Evolutionary conservation across 2,329 filamentous ascomycete species (phyloP), one percentile per base, ranked within the genome.

Genomic region (Shiraia bambusicola): DNA sequence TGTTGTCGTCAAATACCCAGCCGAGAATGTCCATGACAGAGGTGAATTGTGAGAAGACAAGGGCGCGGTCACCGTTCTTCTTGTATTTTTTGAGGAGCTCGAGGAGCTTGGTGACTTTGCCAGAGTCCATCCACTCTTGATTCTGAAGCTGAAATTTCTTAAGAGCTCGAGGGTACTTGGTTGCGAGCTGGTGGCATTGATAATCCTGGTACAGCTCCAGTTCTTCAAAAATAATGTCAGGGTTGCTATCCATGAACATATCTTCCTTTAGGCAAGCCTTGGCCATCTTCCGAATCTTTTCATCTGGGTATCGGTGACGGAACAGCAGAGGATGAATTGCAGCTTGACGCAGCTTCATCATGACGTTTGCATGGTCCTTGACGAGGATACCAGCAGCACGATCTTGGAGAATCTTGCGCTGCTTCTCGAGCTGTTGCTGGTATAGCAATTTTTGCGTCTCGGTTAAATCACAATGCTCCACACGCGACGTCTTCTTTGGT

Each of bases 21-120:
- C 90, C 85, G 1, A 98, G 76, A 41, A 98, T 90, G 67, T 96
- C 87, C 69, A 97, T 86, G 40, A 95, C 85, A 52, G 88, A 85
- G 6, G 88, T 88, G 67, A 97, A 98, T 58, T 95, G 90, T 32
- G 87, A 94, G 72, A 98, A 98, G 16, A 98, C 82, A 2, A 98
- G 78, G 1, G 88, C 84, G 3, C 92, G 84, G 65, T 96, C 91
- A 3, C 91, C 92, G 37, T 89, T 90, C 45, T 78, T 72, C 52
- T 84, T 84, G 69, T 89, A 96, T 11, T 77, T 70, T 9, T 76
- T 73, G 1, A 98, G 76, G 10, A 98, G 77, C 56, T 87, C 79
- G 17, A 89, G 76, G 17, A 97, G 79, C 53, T 87, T 86, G 50
- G 82, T 73, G n/a, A 97, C 84, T 66, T 98, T 98, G 43, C 92